Conservation (phyloP, 176 grass and related monocot species). For the Aegilops tauschii region DNA sequence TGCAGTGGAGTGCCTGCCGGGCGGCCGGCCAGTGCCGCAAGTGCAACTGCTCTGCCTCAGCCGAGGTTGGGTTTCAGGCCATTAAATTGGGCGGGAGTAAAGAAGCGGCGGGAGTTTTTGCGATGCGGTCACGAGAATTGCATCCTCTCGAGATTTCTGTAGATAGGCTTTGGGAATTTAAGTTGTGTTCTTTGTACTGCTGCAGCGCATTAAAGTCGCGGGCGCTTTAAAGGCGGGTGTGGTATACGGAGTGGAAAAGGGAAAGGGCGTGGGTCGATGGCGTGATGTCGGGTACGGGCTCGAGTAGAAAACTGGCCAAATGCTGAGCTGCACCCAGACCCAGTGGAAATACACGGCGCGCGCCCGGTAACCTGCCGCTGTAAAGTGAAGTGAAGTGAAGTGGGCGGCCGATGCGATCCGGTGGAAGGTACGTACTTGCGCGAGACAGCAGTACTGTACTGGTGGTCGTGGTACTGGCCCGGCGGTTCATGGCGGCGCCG, state of each 20-base stretch:
- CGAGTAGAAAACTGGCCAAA: neutral
- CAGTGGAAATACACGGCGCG: neutral
- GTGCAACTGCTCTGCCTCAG: neutral
- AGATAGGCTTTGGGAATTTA: neutral
- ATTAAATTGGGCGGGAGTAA: neutral
- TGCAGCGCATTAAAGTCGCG: conserved; percentile 33
- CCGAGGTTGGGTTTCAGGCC: neutral
- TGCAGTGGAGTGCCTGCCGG: neutral
- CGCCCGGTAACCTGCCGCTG: neutral
- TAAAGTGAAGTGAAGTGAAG: neutral
- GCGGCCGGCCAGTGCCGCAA: no score
- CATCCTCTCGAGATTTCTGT: neutral
- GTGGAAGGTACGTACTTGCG: neutral
- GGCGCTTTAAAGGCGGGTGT: conserved; percentile 14
- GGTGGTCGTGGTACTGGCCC: neutral
- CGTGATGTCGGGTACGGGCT: neutral
- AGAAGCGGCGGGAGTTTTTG: neutral
- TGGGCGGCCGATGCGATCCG: neutral
- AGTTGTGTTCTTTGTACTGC: neutral
- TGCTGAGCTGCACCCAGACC: neutral
- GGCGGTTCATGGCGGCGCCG: neutral
- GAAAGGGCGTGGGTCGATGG: neutral
- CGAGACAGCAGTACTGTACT: neutral
- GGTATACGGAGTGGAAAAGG: conserved; percentile 10
- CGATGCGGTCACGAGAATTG: conserved; percentile 35